Percentiles rank a stretch among this genome's conserved stretches.
Conservation (phyloP, 1,139 yeast genomes). For the Saccharomyces hybrid region DNA sequence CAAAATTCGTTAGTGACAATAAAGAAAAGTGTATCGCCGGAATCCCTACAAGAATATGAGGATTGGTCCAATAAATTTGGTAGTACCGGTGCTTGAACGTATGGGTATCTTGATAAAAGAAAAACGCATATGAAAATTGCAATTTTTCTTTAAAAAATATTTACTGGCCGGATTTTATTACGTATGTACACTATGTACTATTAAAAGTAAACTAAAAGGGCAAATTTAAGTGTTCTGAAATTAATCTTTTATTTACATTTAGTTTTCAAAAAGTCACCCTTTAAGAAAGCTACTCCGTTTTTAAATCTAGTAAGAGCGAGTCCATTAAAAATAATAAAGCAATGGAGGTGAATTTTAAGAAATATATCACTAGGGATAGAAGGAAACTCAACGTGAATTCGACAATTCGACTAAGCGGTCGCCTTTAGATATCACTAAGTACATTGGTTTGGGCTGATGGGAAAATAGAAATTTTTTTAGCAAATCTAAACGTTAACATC, state of each 20-base stretch:
- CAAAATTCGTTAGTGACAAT: slow-evolving; percentile 44
- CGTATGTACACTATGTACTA: neutral
- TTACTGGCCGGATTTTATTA: neutral
- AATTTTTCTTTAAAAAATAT: neutral
- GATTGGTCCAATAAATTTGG: slow-evolving; percentile 41
- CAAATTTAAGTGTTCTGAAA: neutral
- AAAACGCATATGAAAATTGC: neutral
- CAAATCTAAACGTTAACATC: neutral
- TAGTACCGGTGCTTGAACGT: slow-evolving; percentile 31
- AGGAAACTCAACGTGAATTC: neutral
- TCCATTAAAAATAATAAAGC: neutral
- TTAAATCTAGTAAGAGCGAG: neutral
- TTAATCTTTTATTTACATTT: neutral
- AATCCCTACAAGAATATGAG: slow-evolving; percentile 45
- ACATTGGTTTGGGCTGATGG: neutral
- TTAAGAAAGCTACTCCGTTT: neutral
- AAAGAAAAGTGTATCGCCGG: slow-evolving; percentile 51
- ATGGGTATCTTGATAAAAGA: neutral
- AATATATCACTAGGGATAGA: neutral
- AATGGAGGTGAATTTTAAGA: neutral
- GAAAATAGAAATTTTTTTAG: no score
- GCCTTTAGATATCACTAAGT: neutral
- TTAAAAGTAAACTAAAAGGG: neutral
- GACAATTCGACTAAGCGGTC: neutral
- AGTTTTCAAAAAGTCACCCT: neutral